Percentiles rank a stretch among this genome's conserved stretches.
These are phyloP conservation scores for Bathelium albidoporum DNA, from an alignment of 495 filamentous ascomycete genomes.

Conservation along the genomic window DNA sequence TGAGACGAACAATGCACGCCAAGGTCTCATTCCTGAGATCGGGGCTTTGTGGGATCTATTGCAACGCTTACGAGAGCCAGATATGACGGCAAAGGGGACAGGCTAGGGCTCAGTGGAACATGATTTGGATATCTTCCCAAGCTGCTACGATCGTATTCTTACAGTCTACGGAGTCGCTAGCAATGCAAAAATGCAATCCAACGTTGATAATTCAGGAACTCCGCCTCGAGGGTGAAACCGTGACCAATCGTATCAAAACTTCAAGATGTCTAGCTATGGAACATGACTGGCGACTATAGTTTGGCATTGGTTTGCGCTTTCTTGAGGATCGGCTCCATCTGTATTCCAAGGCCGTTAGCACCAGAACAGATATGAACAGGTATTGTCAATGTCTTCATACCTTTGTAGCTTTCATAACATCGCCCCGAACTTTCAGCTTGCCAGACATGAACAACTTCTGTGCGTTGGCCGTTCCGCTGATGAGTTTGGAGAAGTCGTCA, in stretches of 20 bases:
- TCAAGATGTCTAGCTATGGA: neutral
- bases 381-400: neutral
- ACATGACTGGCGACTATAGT: constrained; percentile 39
- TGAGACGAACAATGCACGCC: no score
- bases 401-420: constrained; percentile 98
- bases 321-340: constrained; percentile 82
- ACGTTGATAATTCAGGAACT: neutral
- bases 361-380: neutral
- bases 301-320: constrained; percentile 82
- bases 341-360: neutral
- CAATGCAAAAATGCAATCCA: neutral
- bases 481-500: constrained; percentile 70
- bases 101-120: neutral
- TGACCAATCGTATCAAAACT: neutral
- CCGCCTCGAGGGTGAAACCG: neutral
- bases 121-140: no score
- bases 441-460: constrained; percentile 94
- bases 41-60: no score
- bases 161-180: neutral
- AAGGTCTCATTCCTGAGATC: no score
- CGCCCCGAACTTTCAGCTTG: constrained; percentile 95
- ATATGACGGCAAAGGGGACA: no score
- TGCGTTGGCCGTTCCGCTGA: constrained; percentile 82
- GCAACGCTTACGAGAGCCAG: no score
- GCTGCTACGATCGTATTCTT: neutral